Percentiles rank a stretch among this genome's conserved stretches.
phyloP scores from a whole-genome alignment of 805 yeast genomes.

The Wickerhamiella hasegawae region DNA sequence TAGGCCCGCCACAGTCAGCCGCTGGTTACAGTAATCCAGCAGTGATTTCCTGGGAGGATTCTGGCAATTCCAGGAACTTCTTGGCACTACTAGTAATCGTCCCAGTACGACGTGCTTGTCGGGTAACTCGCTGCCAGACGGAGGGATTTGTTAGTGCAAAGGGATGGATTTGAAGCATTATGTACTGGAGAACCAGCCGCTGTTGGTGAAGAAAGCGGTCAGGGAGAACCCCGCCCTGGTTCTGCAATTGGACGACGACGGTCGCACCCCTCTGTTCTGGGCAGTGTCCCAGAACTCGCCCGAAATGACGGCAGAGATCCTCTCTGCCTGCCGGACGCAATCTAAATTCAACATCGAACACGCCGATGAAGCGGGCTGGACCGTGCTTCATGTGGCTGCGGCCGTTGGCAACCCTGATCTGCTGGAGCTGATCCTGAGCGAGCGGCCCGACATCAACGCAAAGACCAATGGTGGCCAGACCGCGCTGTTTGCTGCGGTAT shows the following conservation, averaged over 20 bases:
- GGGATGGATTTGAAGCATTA: conserved; percentile 1
- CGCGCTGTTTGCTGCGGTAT: conserved; percentile 57
- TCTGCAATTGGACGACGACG: conserved; percentile 44
- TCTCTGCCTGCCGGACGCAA: conserved; percentile 23
- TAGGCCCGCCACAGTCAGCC: no score
- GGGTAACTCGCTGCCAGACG: no score
- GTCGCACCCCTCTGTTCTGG: conserved; percentile 77
- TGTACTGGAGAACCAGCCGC: conserved; percentile 1
- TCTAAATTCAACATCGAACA: conserved; percentile 43
- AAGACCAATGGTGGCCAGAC: conserved; percentile 59
- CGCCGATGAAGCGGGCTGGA: conserved; percentile 71
- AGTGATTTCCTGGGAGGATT: no score
- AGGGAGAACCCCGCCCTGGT: neutral
- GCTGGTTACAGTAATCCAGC: no score
- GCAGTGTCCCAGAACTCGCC: conserved; percentile 51
- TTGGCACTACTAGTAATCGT: no score
- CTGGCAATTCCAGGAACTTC: no score
- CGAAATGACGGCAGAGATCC: conserved; percentile 34
- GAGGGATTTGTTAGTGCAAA: no score
- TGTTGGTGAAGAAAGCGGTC: neutral
- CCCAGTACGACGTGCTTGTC: no score
- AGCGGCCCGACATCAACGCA: conserved; percentile 35
- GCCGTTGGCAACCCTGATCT: conserved; percentile 53
- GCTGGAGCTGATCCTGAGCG: conserved; percentile 29
- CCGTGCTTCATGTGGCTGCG: conserved; percentile 69